Evolutionary conservation across 164 flowering plant species (phyloP).

Genomic region (Houttuynia cordata): DNA sequence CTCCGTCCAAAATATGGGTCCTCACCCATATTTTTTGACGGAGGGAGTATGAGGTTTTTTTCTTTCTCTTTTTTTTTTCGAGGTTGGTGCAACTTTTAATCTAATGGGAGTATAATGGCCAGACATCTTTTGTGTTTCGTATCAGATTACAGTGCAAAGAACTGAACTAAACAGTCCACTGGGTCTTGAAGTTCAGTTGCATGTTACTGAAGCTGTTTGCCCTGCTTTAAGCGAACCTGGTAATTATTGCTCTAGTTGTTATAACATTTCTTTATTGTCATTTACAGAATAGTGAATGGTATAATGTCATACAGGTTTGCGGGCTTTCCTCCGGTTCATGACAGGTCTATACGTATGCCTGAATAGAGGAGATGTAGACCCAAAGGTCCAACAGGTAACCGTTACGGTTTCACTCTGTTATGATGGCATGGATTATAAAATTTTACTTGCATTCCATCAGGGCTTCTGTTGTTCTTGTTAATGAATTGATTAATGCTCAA

Average conservation of each 20-base stretch:
- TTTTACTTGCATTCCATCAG: constrained; percentile 1
- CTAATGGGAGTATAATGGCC: too few relatives aligned
- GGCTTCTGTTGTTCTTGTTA: not conserved
- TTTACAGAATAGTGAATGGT: not conserved
- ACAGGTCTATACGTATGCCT: constrained; percentile 89
- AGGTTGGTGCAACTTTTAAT: too few relatives aligned
- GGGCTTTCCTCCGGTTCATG: constrained; percentile 93
- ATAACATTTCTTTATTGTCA: not conserved
- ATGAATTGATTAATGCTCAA: too few relatives aligned
- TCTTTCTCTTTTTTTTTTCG: not conserved
- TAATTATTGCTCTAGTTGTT: constrained; percentile 5
- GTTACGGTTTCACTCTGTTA: too few relatives aligned
- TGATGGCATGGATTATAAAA: constrained; percentile 7
- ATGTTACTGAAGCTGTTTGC: constrained; percentile 84
- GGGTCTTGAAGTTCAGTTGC: constrained; percentile 93
- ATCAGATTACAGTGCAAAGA: constrained; percentile 85
- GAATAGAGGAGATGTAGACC: constrained; percentile 86
- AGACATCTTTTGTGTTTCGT: not conserved
- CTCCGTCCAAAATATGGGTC: too few relatives aligned
- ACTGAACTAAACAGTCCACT: constrained; percentile 76
- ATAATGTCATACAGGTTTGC: constrained; percentile 44
- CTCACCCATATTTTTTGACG: too few relatives aligned
- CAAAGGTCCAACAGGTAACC: constrained; percentile 50
- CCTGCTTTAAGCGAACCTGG: constrained; percentile 99
- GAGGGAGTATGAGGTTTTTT: too few relatives aligned